Evolutionary conservation across 2,329 filamentous ascomycete species (phyloP), one percentile per base, ranked within the genome.

Genomic region (Paecilomyces niveus): DNA sequence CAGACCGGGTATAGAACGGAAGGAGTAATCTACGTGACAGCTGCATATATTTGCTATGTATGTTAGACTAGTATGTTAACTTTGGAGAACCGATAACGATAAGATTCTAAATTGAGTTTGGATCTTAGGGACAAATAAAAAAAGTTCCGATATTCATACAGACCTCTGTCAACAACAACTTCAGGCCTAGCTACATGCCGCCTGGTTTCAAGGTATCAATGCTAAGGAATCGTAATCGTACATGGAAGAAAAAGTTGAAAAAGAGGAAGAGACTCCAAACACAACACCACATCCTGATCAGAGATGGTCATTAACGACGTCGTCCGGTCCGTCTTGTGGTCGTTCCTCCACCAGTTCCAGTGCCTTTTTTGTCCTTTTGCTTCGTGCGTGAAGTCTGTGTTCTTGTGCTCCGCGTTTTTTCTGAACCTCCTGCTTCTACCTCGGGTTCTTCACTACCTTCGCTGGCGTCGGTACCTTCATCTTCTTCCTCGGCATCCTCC

Each of bases 401-500:
- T 32, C 74, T 67, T 15, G 74, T 75, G 54, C 69, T 72, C 55
- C 72, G 68, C 21, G 68, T 63, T 7, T 66, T 66, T 21, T 65
- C 69, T 54, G 74, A 78, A 2, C 75, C 72, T 9, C 68, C 70
- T 22, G 69, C 66, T 26, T 70, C 71, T 32, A 63, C 68, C 53
- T 73, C 73, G 15, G 64, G 70, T 18, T 72, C 73, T 18, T 75
- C 74, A 1, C 74, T 75, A 5, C 58, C 70, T 33, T 75, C 74
- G 33, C 71, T 72, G 4, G 62, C 69, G 52, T 77, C 75, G 9
- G 68, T 70, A 13, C 64, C 70, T 51, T 74, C 74, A 31, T 74
- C 74, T 8, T 73, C 74, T 5, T 65, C 72, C 29, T 75, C 74
- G 10, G 72, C 72, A 15, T 75, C 73, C 31, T 73, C 74, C 26